Evolutionary conservation across 2,329 filamentous ascomycete species (phyloP), one percentile per base, ranked within the genome.

Genomic region (Aureobasidium sp.): DNA sequence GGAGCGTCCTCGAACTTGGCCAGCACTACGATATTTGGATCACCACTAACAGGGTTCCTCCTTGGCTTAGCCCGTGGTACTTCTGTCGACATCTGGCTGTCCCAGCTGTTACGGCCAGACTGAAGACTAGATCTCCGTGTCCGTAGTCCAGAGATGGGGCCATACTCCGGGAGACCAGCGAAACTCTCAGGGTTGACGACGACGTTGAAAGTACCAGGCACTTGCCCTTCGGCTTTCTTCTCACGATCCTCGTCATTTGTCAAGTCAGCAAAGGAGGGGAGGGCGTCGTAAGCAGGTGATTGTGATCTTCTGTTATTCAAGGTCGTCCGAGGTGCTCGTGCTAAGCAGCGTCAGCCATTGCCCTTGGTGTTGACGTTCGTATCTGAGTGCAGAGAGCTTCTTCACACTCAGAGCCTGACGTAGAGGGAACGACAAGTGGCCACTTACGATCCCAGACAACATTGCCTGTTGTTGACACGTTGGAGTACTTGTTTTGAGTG

Each of bases 231-330:
- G 17, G 83, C 83, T 68, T 85, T 85, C 63, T 74, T 77, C 68
- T 85, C 83, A 44, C 83, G 75, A 31, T 85, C 83, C 66, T 84
- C 82, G 64, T 85, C 82, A 31, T 76, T 83, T 1, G 76, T 80
- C 60, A 85, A 75, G 15, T 73, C 70, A 36, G 78, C 71, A 69
- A 85, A 85, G 2, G 79, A 79, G 22, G 82, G 82, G 14, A 85
- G 72, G n/a, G 76, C 70, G 67, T 84, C 81, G 25, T 73, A 69
- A 12, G 66, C 64, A 15, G 59, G 61, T 20, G 61, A 61, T 36
- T 55, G 53, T 66, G 60, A 62, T 14, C 45, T 58, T 31, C 52
- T 31, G 27, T 20, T 34, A 5, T 22, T 27, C 37, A 39, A 17
- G 39, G n/a, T 39, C n/a, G 22, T 17, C 5, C 51, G 51, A 41